phyloP scores from a whole-genome alignment of 2,329 filamentous ascomycete genomes.

The Cyphellophora attinorum region DNA sequence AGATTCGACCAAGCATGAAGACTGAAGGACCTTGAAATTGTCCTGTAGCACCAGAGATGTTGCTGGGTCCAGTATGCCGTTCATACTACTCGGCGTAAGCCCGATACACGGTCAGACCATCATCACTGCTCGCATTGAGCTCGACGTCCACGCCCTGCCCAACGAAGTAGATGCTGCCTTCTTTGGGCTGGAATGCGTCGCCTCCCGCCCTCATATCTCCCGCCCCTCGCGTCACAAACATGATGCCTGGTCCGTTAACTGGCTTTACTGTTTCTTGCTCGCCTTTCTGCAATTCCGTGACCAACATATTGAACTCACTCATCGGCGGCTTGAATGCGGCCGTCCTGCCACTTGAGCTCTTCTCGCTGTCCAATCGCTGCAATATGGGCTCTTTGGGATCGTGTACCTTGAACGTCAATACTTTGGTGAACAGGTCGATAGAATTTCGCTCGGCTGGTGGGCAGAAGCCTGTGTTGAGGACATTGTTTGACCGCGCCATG shows the following conservation, averaged over 20 bases:
- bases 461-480: slow-evolving; percentile 67
- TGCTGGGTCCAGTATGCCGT: too few species aligned
- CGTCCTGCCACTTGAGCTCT: slow-evolving; percentile 51
- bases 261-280: slow-evolving; percentile 49
- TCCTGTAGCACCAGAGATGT: too few species aligned
- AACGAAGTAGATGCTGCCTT: slow-evolving; percentile 60
- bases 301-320: slow-evolving; percentile 62
- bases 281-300: slow-evolving; percentile 44
- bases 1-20: too few species aligned
- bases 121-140: too few species aligned
- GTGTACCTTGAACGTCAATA: slow-evolving; percentile 57
- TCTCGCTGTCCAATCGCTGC: slow-evolving; percentile 36
- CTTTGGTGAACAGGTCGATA: slow-evolving; percentile 53
- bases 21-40: too few species aligned
- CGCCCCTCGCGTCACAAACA: slow-evolving; percentile 52
- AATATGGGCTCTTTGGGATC: slow-evolving; percentile 48
- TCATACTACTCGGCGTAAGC: too few species aligned
- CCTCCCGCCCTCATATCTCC: slow-evolving; percentile 48
- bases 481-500: slow-evolving; percentile 68
- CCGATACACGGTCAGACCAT: too few species aligned
- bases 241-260: slow-evolving; percentile 52
- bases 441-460: slow-evolving; percentile 55
- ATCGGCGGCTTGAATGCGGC: slow-evolving; percentile 56
- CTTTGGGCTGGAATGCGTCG: slow-evolving; percentile 43
- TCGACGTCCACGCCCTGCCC: slow-evolving; percentile 45